phyloP scores from a whole-genome alignment of 2,329 filamentous ascomycete genomes.

The Cryphonectria radicalis region DNA sequence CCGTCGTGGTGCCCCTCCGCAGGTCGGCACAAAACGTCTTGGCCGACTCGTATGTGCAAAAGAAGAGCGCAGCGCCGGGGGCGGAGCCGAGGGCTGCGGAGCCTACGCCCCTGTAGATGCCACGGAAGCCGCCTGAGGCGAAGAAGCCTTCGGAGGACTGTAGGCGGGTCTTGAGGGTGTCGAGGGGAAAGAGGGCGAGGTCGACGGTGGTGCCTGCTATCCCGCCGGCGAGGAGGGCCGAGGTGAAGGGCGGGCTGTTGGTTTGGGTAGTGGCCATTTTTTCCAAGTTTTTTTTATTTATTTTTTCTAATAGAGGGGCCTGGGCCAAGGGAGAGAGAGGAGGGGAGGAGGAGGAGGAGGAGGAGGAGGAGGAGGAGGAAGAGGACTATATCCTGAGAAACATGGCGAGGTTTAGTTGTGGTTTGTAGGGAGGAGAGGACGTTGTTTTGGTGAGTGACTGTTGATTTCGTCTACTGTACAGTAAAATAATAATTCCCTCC shows the following conservation, averaged over 20 bases:
- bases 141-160: constrained; percentile 82
- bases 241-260: constrained; percentile 55
- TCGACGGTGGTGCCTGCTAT: constrained; percentile 95
- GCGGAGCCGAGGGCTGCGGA: constrained; percentile 89
- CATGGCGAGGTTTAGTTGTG: background rate
- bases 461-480: background rate
- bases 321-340: background rate
- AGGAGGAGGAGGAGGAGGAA: background rate
- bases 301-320: background rate
- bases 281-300: background rate
- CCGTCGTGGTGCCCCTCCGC: background rate
- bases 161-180: constrained; percentile 97
- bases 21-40: constrained; percentile 57
- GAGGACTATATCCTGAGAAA: constrained; percentile 16
- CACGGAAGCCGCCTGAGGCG: constrained; percentile 82
- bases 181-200: constrained; percentile 94
- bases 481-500: constrained; percentile 21
- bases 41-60: constrained; percentile 86
- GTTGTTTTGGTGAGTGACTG: constrained; percentile 13
- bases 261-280: constrained; percentile 26
- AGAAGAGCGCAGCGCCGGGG: constrained; percentile 94
- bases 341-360: background rate
- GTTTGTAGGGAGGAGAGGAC: background rate
- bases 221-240: constrained; percentile 77
- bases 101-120: constrained; percentile 92